Evolutionary conservation across 2,329 filamentous ascomycete genomes (phyloP).

Genomic region (Fusarium sp.): DNA sequence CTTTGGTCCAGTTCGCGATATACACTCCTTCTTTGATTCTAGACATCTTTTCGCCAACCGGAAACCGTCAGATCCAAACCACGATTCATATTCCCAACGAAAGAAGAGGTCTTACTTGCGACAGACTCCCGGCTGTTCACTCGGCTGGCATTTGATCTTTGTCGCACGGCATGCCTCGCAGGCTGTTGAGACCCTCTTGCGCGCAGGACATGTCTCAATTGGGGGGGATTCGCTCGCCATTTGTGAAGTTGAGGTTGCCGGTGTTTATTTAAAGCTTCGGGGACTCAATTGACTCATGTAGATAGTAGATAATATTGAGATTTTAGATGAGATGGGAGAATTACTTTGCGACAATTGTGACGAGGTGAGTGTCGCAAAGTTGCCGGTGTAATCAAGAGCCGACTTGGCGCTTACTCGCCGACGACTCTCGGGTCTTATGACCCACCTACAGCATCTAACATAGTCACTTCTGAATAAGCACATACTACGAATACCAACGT

Average conservation of each 20-base stretch:
- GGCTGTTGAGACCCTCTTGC: slow-evolving; percentile 57
- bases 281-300: neutral
- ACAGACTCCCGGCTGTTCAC: slow-evolving; percentile 63
- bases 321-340: neutral
- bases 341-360: neutral
- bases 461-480: slow-evolving; percentile 6
- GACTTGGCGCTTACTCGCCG: slow-evolving; percentile 34
- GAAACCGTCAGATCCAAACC: slow-evolving; percentile 1
- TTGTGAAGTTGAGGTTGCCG: neutral
- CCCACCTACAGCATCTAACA: neutral
- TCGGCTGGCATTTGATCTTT: slow-evolving; percentile 67
- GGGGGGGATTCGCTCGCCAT: slow-evolving; percentile 36
- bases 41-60: slow-evolving; percentile 58
- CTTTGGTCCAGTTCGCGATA: slow-evolving; percentile 64
- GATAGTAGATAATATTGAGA: neutral
- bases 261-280: neutral
- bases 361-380: neutral
- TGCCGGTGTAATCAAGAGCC: slow-evolving; percentile 36
- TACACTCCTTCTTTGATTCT: slow-evolving; percentile 66
- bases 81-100: neutral
- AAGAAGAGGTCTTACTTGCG: slow-evolving; percentile 58
- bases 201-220: slow-evolving; percentile 23
- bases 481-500: neutral
- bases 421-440: slow-evolving; percentile 34
- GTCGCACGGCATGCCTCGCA: slow-evolving; percentile 68